These are phyloP conservation scores for Aspergillus versicolor DNA, from an alignment of 2,329 filamentous ascomycete genomes.

Conservation along the genomic window DNA sequence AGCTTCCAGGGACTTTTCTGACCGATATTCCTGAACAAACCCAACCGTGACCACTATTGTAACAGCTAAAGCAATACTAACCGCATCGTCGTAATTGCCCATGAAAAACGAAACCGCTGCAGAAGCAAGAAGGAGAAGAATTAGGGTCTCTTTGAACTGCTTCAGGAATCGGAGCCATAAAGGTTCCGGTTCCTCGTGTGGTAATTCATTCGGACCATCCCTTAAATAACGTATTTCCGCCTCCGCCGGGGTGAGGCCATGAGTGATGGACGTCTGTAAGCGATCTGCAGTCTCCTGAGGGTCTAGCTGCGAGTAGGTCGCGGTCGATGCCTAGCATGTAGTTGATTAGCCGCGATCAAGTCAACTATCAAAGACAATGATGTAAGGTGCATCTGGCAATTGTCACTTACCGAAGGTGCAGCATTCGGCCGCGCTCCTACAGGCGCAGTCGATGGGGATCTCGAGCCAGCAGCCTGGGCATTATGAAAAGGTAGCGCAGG, in stretches of 20 bases:
- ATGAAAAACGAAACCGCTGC: conserved; percentile 85
- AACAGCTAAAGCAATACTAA: conserved; percentile 93
- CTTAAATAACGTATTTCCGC: conserved; percentile 75
- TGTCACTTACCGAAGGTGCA: conserved; percentile 35
- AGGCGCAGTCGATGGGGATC: conserved; percentile 30
- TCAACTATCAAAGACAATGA: not conserved
- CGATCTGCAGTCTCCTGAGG: conserved; percentile 73
- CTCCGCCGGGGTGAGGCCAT: conserved; percentile 78
- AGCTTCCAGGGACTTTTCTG: conserved; percentile 95
- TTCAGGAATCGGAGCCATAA: conserved; percentile 93
- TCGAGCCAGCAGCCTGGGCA: conserved; percentile 38
- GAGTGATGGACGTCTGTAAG: conserved; percentile 76
- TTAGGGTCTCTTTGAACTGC: conserved; percentile 95
- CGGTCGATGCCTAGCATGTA: conserved; percentile 40
- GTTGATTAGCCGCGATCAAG: conserved; percentile 4
- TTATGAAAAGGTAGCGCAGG: conserved; percentile 60
- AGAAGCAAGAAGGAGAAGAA: conserved; percentile 85
- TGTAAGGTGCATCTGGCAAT: not conserved
- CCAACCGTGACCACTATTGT: conserved; percentile 96
- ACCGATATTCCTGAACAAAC: conserved; percentile 95
- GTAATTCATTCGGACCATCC: conserved; percentile 90
- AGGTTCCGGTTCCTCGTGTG: conserved; percentile 89
- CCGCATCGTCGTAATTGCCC: conserved; percentile 89
- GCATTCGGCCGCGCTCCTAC: conserved; percentile 27
- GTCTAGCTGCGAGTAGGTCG: conserved; percentile 64